Evolutionary conservation across 1,284 basidiomycete genomes (phyloP).

Genomic region (Malassezia dermatis): DNA sequence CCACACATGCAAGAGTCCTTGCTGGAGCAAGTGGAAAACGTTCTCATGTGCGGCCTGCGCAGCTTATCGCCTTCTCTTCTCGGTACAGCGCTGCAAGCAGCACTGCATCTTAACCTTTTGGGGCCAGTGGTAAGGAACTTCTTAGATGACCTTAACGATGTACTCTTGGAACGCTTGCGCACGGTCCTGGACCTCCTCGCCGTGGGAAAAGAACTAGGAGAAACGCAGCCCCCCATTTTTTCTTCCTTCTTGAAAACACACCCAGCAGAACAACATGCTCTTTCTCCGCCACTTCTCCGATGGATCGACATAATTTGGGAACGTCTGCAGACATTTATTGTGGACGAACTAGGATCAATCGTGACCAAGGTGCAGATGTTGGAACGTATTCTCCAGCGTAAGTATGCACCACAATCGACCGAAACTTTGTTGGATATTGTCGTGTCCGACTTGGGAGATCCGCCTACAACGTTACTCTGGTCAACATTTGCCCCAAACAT

Average conservation of each 20-base stretch:
- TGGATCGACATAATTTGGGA: not conserved
- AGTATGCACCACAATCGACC: not conserved
- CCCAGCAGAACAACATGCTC: not conserved
- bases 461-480: constrained; percentile 4
- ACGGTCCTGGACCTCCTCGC: constrained; percentile 2
- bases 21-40: constrained; percentile 5
- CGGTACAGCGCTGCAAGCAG: constrained; percentile 2
- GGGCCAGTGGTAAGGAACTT: not conserved
- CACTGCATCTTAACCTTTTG: not conserved
- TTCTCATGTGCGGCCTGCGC: constrained; percentile 10
- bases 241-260: not conserved
- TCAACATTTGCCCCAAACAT: not conserved
- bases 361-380: constrained; percentile 9
- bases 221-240: constrained; percentile 4
- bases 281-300: not conserved
- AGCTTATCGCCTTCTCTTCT: constrained; percentile 8
- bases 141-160: constrained; percentile 4
- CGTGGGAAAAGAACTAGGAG: constrained; percentile 5
- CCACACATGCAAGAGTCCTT: not conserved
- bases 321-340: constrained; percentile 6
- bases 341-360: constrained; percentile 12
- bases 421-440: constrained; percentile 1
- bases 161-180: constrained; percentile 5
- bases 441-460: not conserved
- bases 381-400: constrained; percentile 5